Evolutionary conservation across 2,329 filamentous ascomycete genomes (phyloP).

Genomic region (Pseudogymnoascus sp.): DNA sequence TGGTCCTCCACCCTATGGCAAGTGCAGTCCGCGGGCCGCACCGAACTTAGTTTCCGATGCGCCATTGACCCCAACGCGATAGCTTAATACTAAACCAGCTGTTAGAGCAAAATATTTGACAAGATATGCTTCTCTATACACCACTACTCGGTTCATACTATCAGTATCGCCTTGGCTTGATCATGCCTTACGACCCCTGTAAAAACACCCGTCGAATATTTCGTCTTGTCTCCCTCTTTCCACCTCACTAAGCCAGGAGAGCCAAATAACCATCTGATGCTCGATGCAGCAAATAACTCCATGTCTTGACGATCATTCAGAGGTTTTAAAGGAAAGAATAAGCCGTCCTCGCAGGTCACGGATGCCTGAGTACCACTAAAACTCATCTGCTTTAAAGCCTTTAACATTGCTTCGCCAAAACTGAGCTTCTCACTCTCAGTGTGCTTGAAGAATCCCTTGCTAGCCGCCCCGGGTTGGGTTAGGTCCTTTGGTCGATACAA

Average conservation of each 20-base stretch:
- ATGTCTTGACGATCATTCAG: neutral
- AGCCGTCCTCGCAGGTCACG: neutral
- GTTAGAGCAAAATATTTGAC: neutral
- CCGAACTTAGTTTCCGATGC: neutral
- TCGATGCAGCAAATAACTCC: slow-evolving; percentile 17
- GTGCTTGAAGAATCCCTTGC: neutral
- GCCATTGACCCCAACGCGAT: neutral
- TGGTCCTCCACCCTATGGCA: neutral
- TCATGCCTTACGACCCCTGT: neutral
- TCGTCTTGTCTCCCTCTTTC: neutral
- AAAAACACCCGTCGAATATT: slow-evolving; percentile 4
- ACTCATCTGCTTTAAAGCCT: slow-evolving; percentile 4
- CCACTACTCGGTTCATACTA: neutral
- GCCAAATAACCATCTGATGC: slow-evolving; percentile 14
- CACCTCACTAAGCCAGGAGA: slow-evolving; percentile 8
- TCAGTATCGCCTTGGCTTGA: neutral
- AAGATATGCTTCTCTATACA: neutral
- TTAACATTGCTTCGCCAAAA: neutral
- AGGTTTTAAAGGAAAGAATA: neutral
- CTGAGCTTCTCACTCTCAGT: neutral
- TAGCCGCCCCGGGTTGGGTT: neutral
- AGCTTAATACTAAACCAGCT: no score
- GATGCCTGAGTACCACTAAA: neutral
- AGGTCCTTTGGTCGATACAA: neutral
- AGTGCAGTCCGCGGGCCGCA: neutral